Percentiles rank a stretch among this genome's conserved stretches.
These are phyloP conservation scores for Medicago lupulina DNA, from an alignment of 306 rosid genomes.

Conservation along the genomic window DNA sequence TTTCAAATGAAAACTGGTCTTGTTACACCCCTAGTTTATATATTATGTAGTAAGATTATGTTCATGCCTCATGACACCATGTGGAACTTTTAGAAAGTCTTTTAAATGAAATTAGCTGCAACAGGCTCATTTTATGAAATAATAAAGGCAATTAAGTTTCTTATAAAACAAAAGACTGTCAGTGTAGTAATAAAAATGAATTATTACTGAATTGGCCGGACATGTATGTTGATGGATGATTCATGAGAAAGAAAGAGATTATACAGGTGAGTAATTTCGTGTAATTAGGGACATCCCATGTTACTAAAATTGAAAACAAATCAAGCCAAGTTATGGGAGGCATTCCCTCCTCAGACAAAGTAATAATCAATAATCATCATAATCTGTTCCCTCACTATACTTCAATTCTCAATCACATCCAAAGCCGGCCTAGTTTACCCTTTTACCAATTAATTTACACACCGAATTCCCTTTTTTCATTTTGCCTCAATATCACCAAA, in stretches of 20 bases:
- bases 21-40: too few relatives aligned
- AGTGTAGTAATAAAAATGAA: conserved; percentile 16
- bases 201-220: conserved; percentile 35
- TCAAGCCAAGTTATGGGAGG: conserved; percentile 32
- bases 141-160: neutral
- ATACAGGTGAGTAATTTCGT: conserved; percentile 47
- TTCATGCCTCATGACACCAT: too few relatives aligned
- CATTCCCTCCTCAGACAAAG: neutral
- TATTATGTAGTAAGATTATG: too few relatives aligned
- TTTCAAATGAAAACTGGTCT: too few relatives aligned
- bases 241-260: neutral
- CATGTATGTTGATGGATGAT: too few relatives aligned
- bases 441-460: conserved; percentile 21
- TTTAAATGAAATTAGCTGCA: too few relatives aligned
- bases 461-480: conserved; percentile 18
- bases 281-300: conserved; percentile 70
- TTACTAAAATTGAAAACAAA: conserved; percentile 68
- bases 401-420: neutral
- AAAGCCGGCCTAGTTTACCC: conserved; percentile 40
- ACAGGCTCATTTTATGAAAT: too few relatives aligned
- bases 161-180: too few relatives aligned
- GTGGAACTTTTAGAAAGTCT: too few relatives aligned
- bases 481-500: conserved; percentile 32
- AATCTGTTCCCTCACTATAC: neutral
- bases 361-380: conserved; percentile 24